These are phyloP conservation scores for Trichomonascus vanleenenianus DNA, from an alignment of 805 yeast genomes.

Conservation along the genomic window DNA sequence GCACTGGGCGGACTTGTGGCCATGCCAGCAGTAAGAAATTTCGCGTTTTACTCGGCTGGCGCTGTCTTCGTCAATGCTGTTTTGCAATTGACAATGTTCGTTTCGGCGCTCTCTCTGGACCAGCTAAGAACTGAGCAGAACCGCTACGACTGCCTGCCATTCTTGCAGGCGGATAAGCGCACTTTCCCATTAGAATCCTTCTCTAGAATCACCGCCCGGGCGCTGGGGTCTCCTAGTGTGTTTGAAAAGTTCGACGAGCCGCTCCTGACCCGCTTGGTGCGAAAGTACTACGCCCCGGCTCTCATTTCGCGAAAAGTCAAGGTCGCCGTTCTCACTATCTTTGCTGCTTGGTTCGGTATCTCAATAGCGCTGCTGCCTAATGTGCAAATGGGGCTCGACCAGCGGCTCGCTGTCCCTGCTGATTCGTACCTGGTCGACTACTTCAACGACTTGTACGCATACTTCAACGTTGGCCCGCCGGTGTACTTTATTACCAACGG, in stretches of 20 bases:
- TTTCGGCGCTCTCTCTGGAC: conserved; percentile 62
- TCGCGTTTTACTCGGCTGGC: conserved; percentile 84
- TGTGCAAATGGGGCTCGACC: conserved; percentile 77
- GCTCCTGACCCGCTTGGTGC: conserved; percentile 36
- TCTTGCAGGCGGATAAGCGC: conserved; percentile 30
- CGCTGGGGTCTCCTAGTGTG: conserved; percentile 14
- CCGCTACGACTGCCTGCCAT: conserved; percentile 57
- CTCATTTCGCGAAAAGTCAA: conserved; percentile 41
- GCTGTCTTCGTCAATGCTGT: conserved; percentile 71
- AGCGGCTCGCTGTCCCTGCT: conserved; percentile 76
- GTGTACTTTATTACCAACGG: conserved; percentile 74
- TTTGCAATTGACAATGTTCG: conserved; percentile 75
- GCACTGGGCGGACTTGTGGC: conserved; percentile 68
- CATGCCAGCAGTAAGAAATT: conserved; percentile 95
- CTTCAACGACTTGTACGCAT: conserved; percentile 65
- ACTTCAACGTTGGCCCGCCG: conserved; percentile 86
- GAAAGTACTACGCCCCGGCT: conserved; percentile 49
- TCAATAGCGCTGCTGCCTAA: conserved; percentile 64
- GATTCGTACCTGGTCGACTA: conserved; percentile 77
- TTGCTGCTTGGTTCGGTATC: conserved; percentile 56
- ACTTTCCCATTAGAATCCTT: conserved; percentile 7
- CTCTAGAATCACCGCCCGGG: conserved; percentile 14
- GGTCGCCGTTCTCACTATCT: conserved; percentile 43
- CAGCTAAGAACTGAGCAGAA: conserved; percentile 51
- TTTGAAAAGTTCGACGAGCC: conserved; percentile 22